A percentile compares a stretch with the other conserved stretches of the same genome.
Evolutionary conservation across 2,329 filamentous ascomycete genomes (phyloP).

Genomic region (Achaetomium macrosporum): DNA sequence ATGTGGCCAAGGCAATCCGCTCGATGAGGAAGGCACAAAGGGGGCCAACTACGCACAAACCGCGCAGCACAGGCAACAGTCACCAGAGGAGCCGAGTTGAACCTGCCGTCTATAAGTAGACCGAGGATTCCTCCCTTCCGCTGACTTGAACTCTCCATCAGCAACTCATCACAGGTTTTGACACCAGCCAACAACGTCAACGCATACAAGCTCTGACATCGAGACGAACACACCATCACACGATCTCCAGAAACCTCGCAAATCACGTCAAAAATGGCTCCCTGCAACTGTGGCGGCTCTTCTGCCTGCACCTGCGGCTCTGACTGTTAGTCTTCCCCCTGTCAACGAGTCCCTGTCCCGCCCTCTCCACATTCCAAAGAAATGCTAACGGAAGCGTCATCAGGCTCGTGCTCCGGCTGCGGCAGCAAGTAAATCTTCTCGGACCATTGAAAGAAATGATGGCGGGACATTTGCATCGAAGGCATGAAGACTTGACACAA

Average conservation of each 20-base stretch:
- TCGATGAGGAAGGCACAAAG: conserved; percentile 14
- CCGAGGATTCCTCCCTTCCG: background rate
- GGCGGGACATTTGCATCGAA: background rate
- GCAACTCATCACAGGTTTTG: background rate
- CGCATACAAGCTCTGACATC: background rate
- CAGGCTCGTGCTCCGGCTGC: conserved; percentile 19
- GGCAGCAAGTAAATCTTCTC: background rate
- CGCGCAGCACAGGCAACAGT: conserved; percentile 7
- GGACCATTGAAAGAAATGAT: background rate
- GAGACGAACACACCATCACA: conserved; percentile 2
- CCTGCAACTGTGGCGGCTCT: conserved; percentile 19
- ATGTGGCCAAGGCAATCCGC: background rate
- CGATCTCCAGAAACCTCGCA: background rate
- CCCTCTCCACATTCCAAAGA: background rate
- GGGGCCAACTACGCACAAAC: conserved; percentile 20
- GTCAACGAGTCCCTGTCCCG: background rate
- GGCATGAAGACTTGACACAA: background rate
- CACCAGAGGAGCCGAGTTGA: background rate
- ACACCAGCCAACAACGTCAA: background rate
- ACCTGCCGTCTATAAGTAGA: conserved; percentile 10
- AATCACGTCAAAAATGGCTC: conserved; percentile 19
- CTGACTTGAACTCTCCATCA: background rate
- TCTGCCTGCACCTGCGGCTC: conserved; percentile 21
- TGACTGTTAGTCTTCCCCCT: conserved; percentile 15
- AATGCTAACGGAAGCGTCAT: background rate